phyloP scores from a whole-genome alignment of 371 early-diverging fungal species.

The Capillidium rhysosporum region DNA sequence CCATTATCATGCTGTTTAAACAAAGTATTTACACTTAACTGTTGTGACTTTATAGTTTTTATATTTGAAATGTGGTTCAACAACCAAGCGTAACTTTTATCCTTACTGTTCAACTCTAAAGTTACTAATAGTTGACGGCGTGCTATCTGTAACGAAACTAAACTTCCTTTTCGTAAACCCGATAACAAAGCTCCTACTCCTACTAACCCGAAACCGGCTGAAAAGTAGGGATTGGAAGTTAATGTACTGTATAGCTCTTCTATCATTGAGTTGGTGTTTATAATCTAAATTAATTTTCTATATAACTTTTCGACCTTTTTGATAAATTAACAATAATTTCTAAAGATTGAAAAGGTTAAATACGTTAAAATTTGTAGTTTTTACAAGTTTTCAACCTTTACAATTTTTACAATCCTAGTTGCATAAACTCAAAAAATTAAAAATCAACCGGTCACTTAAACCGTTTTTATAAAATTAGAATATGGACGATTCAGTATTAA shows the following conservation, averaged over 20 bases:
- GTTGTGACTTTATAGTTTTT: constrained; percentile 32
- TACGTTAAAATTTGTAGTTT: too few species aligned
- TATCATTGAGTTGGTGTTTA: too few species aligned
- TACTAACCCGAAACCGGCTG: constrained; percentile 84
- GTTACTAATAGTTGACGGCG: constrained; percentile 68
- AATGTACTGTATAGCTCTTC: constrained; percentile 4
- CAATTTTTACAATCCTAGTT: too few species aligned
- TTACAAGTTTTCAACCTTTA: too few species aligned
- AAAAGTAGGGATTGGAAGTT: constrained; percentile 69
- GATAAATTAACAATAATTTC: too few species aligned
- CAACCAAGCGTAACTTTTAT: constrained; percentile 85
- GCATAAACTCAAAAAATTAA: too few species aligned
- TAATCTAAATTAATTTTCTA: too few species aligned
- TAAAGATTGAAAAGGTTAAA: too few species aligned
- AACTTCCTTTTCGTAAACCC: constrained; percentile 46
- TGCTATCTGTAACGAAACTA: constrained; percentile 36
- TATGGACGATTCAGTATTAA: constrained; percentile 2
- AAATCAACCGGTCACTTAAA: too few species aligned
- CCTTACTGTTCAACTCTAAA: constrained; percentile 85
- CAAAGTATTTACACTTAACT: constrained; percentile 71
- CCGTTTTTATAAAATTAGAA: not conserved
- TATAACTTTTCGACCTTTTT: too few species aligned
- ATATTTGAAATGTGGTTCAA: constrained; percentile 72
- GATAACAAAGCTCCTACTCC: constrained; percentile 78
- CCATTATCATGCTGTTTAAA: constrained; percentile 84